These are phyloP conservation scores for Yarrowia bubula DNA, from an alignment of 805 yeast genomes.

Conservation along the genomic window DNA sequence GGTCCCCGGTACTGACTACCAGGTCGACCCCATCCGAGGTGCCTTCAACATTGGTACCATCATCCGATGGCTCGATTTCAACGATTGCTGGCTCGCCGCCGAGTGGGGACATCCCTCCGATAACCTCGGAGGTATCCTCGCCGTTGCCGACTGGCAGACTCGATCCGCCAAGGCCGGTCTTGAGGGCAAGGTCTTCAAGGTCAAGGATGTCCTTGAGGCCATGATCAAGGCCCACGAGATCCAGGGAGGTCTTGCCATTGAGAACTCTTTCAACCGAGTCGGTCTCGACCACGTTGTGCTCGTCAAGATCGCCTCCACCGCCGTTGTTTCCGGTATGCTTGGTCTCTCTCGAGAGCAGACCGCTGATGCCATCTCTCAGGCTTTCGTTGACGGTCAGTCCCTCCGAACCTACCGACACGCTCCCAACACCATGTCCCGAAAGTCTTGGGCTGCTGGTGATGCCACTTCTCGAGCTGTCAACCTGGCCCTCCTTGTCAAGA, in stretches of 20 bases:
- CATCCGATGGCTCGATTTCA: conserved; percentile 61
- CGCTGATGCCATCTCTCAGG: conserved; percentile 55
- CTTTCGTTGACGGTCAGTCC: conserved; percentile 60
- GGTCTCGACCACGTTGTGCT: conserved; percentile 60
- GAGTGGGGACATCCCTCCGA: conserved; percentile 71
- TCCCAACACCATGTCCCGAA: conserved; percentile 61
- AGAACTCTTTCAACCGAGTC: conserved; percentile 58
- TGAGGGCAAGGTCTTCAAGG: conserved; percentile 46
- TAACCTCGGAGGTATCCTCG: conserved; percentile 57
- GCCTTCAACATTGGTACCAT: conserved; percentile 58
- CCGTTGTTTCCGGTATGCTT: conserved; percentile 56
- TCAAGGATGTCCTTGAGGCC: conserved; percentile 52
- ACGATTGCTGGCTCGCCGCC: conserved; percentile 67
- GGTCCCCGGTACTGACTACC: conserved; percentile 52
- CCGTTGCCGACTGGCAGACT: conserved; percentile 57
- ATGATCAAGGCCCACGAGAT: conserved; percentile 66
- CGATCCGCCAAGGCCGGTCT: conserved; percentile 45
- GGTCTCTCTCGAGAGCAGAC: conserved; percentile 53
- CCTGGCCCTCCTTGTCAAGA: conserved; percentile 51
- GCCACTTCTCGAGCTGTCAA: conserved; percentile 60
- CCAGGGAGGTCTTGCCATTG: conserved; percentile 58
- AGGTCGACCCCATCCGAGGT: conserved; percentile 56
- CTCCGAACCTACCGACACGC: conserved; percentile 63
- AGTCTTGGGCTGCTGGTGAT: conserved; percentile 69
- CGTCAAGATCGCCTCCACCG: conserved; percentile 61